Base-by-base conservation (phyloP, 1,139 yeast species). In the Suhomyces coccinellae region DNA sequence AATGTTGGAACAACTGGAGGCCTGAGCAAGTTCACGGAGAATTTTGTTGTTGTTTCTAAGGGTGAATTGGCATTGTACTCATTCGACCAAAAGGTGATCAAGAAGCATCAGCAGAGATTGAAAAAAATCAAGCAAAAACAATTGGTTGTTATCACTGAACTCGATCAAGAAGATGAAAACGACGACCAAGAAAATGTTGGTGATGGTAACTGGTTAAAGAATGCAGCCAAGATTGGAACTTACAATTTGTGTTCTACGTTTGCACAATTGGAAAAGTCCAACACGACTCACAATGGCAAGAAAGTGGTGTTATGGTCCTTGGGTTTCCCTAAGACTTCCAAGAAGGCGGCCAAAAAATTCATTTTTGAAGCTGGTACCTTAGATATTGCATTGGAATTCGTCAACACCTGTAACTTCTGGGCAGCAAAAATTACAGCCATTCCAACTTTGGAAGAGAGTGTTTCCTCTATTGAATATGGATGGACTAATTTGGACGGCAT, bases 371-470 rank as follows among this genome's bases (percentile, higher is more conserved):
- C 95, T 0, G 88, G 89, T 15, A 82, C 89, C 13, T 63, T 69
- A 36, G 87, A 83, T 53, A 78, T 81, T 50, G 95, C 96, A 0
- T 69, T 74, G 40, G 88, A 83, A 58, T 88, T 82, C 61, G 80
- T 87, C 29, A 80, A 85, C 54, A 79, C 93, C 2, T 84, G 95
- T 65, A 89, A 89, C 64, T 89, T 87, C 62, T 89, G 97, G 97
- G 89, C 96, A 2, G 86, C 95, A 3, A 77, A 93, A 53, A 80
- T 85, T 31, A 85, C 95, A 12, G 85, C 90, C 13, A 83, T 87
- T 27, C 96, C 96, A n/a, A 64, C 79, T 1, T 63, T 67, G 52
- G 80, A 75, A 54, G 79, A 74, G 54, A 69, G 87, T 47, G 80
- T 87, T 11, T 79, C 90, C 2, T 85, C 87, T 37, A 77, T 82